A percentile compares a stretch with the other conserved stretches of the same genome.
Evolutionary conservation across 345 rosid genomes (phyloP).

Genomic region (Arabidopsis suecica): DNA sequence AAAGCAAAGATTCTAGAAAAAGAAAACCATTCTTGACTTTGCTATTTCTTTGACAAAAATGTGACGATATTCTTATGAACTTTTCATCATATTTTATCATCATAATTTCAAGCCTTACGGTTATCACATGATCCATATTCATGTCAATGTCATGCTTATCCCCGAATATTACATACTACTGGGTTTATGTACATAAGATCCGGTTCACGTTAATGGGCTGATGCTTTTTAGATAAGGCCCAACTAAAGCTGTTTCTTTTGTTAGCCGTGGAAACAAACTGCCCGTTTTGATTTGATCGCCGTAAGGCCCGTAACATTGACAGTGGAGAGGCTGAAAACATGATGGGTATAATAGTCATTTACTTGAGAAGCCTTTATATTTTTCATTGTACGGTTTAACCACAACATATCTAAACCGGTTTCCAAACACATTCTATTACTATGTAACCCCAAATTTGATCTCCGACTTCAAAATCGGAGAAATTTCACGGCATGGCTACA

Average conservation of each 20-base stretch:
- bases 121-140: neutral
- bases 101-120: neutral
- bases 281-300: too few species aligned
- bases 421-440: constrained; percentile 28
- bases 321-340: too few species aligned
- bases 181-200: too few species aligned
- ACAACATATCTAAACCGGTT: neutral
- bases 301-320: too few species aligned
- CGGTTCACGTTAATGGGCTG: too few species aligned
- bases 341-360: constrained; percentile 37
- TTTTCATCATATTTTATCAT: too few species aligned
- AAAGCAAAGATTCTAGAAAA: too few species aligned
- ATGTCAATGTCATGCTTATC: neutral
- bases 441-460: constrained; percentile 22
- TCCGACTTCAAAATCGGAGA: neutral
- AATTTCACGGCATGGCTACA: constrained; percentile 49
- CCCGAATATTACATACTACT: neutral
- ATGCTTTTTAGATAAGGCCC: too few species aligned
- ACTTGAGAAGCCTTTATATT: neutral
- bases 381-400: neutral
- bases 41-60: too few species aligned
- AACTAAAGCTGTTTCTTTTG: too few species aligned
- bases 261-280: too few species aligned
- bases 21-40: too few species aligned
- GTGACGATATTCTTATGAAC: neutral